Evolutionary conservation across 495 filamentous ascomycete species (phyloP).

Genomic region (Annulohypoxylon stygium): DNA sequence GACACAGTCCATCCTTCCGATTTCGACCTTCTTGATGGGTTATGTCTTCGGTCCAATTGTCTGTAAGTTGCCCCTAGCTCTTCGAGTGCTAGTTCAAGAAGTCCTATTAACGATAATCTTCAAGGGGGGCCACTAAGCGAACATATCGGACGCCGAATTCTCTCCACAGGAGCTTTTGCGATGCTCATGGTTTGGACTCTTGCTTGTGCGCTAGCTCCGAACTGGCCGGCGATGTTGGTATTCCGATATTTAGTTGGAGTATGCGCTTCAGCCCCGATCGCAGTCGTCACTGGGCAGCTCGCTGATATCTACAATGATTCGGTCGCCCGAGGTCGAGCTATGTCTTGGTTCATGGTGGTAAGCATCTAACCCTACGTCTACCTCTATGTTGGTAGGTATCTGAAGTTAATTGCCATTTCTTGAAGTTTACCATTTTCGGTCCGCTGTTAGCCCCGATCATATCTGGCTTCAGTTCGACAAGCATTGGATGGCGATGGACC

Average conservation of each 20-base stretch:
- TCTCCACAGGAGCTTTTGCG: conserved; percentile 72
- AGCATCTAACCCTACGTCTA: conserved; percentile 47
- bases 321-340: conserved; percentile 72
- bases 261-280: conserved; percentile 75
- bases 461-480: conserved; percentile 70
- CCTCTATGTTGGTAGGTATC: background rate
- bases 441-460: conserved; percentile 77
- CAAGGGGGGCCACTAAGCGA: conserved; percentile 74
- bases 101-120: conserved; percentile 32
- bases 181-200: conserved; percentile 76
- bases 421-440: conserved; percentile 72
- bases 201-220: conserved; percentile 76
- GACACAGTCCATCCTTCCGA: conserved; percentile 74
- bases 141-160: conserved; percentile 73
- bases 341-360: conserved; percentile 77
- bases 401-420: conserved; percentile 21
- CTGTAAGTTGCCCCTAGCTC: conserved; percentile 30
- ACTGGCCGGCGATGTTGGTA: conserved; percentile 73
- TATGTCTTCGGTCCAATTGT: conserved; percentile 68
- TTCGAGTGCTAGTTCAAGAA: background rate
- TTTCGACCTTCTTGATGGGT: conserved; percentile 79
- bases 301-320: conserved; percentile 75
- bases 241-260: conserved; percentile 77
- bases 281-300: conserved; percentile 78
- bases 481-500: conserved; percentile 74